These are phyloP conservation scores for Stagonosporopsis cucurbitacearum DNA, from an alignment of 2,329 filamentous ascomycete genomes.

Conservation along the genomic window DNA sequence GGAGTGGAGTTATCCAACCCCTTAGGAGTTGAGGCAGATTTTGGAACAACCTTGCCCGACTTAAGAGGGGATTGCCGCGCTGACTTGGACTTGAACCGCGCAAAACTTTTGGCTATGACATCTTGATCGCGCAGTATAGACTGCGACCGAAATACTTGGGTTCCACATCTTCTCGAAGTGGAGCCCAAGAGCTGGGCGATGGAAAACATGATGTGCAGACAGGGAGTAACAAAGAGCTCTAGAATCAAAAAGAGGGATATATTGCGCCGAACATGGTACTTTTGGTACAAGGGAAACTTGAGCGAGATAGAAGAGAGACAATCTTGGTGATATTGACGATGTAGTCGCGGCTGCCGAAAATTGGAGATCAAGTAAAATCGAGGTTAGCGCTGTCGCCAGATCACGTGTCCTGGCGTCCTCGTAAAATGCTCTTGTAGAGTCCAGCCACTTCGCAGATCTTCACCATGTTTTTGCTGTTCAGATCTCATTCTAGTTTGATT, in stretches of 20 bases:
- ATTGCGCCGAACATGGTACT: background rate
- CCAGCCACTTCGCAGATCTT: no score
- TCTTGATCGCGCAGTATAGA: background rate
- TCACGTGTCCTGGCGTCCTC: background rate
- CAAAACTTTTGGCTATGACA: background rate
- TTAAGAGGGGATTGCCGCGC: background rate
- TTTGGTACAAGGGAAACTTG: background rate
- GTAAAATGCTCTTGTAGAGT: no score
- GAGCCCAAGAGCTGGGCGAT: background rate
- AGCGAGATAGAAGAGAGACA: background rate
- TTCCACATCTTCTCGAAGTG: background rate
- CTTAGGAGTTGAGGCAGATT: background rate
- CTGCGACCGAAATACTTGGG: background rate
- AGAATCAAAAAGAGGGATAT: background rate
- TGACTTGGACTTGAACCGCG: slow-evolving; percentile 5
- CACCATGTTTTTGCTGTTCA: no score
- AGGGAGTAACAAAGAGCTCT: background rate
- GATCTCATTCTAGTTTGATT: no score
- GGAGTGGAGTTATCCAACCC: background rate
- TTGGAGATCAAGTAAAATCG: background rate
- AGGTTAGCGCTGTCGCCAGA: background rate
- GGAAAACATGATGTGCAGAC: slow-evolving; percentile 2
- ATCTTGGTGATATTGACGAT: background rate
- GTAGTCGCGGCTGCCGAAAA: background rate
- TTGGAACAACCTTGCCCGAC: no score